Evolutionary conservation across 176 grass and related monocot species (phyloP), one percentile per base, ranked within the genome.

Genomic region (Triticum turgidum): DNA sequence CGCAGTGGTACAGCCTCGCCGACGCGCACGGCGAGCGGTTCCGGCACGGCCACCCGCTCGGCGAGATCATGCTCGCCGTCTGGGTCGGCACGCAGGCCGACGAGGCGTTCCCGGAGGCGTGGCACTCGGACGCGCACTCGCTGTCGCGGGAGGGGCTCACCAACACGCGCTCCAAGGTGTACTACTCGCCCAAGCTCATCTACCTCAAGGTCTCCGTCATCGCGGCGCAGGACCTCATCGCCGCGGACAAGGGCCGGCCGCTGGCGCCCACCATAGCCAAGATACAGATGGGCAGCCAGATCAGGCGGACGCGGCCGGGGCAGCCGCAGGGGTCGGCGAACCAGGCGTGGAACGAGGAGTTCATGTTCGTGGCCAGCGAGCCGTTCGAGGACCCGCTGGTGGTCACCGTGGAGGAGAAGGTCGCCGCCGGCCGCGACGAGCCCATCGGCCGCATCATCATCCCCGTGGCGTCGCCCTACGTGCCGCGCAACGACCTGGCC

Each of bases 31-130:
- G 93, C 52, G 84, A 83, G 9, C 93, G 91, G 81, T 29, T 94
- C 0, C 83, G 66, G 4, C 78, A 94, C n/a, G 95, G 95, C 24
- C 52, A 56, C 52, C 5, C 52, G 0, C 52, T 56, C 11, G 52
- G 52, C 17, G 92, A 97, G 87, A 73, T 97, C 78, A 92, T 92
- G 90, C 88, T 97, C 4, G 87, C 92, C 3, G 88, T 87, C 0
- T 97, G 95, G 95, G 22, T 63, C 9, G 89, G 95, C 42, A 97
- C 92, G 7, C 95, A 97, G 85, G 95, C 92, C 14, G 95, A 97
- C 82, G 95, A 94, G 84, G 81, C 87, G 3, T 94, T 97, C 78
- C 84, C 92, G n/a, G 82, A 91, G 30, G 95, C 92, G 0, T 94
- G 88, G 95, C 92, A 97, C 77, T 94, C 95, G 49, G 92, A 97